Base-by-base conservation (phyloP, 345 rosid genomes). In the Odontarrhena argentea region DNA sequence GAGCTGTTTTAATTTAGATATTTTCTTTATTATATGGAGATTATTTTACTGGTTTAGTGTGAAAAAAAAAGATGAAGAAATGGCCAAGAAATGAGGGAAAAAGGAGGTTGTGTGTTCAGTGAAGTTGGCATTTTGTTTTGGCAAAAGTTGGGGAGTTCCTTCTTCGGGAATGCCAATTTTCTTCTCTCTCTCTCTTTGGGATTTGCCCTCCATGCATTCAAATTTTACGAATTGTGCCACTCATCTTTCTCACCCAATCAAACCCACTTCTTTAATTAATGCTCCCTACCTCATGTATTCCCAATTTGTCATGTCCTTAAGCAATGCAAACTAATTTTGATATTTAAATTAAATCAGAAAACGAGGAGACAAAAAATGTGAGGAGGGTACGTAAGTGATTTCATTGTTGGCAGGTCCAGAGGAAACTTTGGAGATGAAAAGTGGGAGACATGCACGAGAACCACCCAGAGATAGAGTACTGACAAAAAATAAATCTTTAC, bases 381-480 rank as follows among this genome's bases (percentile, higher is more conserved):
- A 65, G 22, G 30, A 9, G 72, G 72, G 34, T 59, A 42, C n/a
- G 7, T 60, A 15, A 2, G 72, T 73, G 11, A 45, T 36, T 18
- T 36, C 13, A 52, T 9, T 26, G 22, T 44, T 48, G 40, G 62
- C 15, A 26, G 37, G 54, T 58, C 30, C 62, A 65, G 60, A 66
- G 63, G 72, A 73, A 66, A 67, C 47, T 55, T 67, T 66, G 72
- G 77, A 59, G 67, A 73, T 73, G 77, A 73, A 73, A 66, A 67
- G 72, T 73, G 72, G 77, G 77, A 73, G 62, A 36, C 77, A 73
- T 73, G 77, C 77, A 73, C 72, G 77, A 73, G 77, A 73, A 73
- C 71, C 68, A 73, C 77, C 49, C 72, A 60, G 28, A 66, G 62
- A 15, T 53, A 67, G 22, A 18, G 66, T 66, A 59, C 72, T 67